Base-by-base conservation (phyloP, 352 stramenopile genomes). In the Pythium diclinum region DNA sequence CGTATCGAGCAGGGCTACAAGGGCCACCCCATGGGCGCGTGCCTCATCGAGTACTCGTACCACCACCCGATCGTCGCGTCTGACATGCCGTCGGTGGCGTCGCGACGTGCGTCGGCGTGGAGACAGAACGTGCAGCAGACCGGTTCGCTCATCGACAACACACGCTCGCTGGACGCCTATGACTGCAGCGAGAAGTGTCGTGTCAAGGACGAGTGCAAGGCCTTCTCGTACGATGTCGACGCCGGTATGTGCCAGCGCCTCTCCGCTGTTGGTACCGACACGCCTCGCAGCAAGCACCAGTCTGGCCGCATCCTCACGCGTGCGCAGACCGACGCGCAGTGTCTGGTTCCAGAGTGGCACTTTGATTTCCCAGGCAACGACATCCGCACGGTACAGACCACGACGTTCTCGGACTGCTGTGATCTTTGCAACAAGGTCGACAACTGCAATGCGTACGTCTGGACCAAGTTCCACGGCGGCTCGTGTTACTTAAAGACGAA, bases 401-500 rank as follows among this genome's bases (percentile, higher is more conserved):
- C 53, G 53, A 59, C 32, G n/a, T 19, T 8, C 32, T 16, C 32
- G 28, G 53, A 49, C 13, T 81, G 76, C 61, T 81, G 74, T 49
- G 44, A 69, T 0, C 40, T 71, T 34, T 84, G 76, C 58, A 52
- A 68, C 8, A 63, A 60, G 3, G 67, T 48, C 0, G 17, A 30
- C 17, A 69, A 38, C 10, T 85, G 77, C 60, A 60, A 68, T 1
- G 71, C 66, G 2, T 83, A 67, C 68, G 75, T 71, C 6, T 86
- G 75, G 75, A 79, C 75, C 30, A 76, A 71, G 55, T 82, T 74
- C 63, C 76, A 75, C 21, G 71, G 77, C 23, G 73, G 77, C 7
- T 81, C 75, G 19, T 83, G 77, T 64, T 83, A 72, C 70, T 63
- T 83, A 14, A 83, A 85, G 63, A 77, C 56, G 28, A 21, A 21